phyloP scores from a whole-genome alignment of 2,329 filamentous ascomycete species.

The Aspergillus vadensis region DNA sequence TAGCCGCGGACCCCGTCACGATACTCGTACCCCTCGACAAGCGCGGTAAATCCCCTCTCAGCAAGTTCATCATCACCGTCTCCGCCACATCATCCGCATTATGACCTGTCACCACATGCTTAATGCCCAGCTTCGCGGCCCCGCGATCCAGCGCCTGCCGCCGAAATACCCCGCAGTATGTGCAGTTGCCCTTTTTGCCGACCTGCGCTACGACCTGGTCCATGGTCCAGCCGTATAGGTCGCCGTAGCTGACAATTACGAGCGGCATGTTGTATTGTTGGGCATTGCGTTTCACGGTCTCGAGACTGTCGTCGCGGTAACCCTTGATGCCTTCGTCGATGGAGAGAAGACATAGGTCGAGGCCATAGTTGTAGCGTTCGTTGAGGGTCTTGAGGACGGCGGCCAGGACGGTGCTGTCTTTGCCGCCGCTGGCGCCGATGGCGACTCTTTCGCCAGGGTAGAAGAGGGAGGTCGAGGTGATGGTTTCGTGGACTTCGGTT shows the following conservation, averaged over 20 bases:
- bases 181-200: conserved; percentile 98
- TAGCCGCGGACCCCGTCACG: conserved; percentile 73
- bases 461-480: conserved; percentile 79
- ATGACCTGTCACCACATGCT: conserved; percentile 94
- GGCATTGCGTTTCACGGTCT: conserved; percentile 94
- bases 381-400: conserved; percentile 94
- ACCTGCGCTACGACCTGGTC: conserved; percentile 96
- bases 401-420: conserved; percentile 94
- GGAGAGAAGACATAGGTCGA: conserved; percentile 82
- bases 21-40: conserved; percentile 88
- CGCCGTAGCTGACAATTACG: conserved; percentile 88
- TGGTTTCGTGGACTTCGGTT: conserved; percentile 90
- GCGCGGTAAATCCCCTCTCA: conserved; percentile 85
- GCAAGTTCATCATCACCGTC: conserved; percentile 95
- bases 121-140: conserved; percentile 81
- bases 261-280: conserved; percentile 87
- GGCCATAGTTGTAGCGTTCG: conserved; percentile 80
- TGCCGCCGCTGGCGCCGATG: conserved; percentile 94
- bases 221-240: conserved; percentile 99
- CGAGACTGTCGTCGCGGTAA: conserved; percentile 91
- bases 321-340: conserved; percentile 98
- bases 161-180: conserved; percentile 95
- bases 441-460: conserved; percentile 80
- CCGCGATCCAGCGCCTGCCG: conserved; percentile 92
- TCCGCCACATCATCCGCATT: conserved; percentile 98